Percentiles rank a stretch among this genome's conserved stretches.
Conservation (phyloP, 2,329 filamentous ascomycete genomes). For the Apiospora arundinis region DNA sequence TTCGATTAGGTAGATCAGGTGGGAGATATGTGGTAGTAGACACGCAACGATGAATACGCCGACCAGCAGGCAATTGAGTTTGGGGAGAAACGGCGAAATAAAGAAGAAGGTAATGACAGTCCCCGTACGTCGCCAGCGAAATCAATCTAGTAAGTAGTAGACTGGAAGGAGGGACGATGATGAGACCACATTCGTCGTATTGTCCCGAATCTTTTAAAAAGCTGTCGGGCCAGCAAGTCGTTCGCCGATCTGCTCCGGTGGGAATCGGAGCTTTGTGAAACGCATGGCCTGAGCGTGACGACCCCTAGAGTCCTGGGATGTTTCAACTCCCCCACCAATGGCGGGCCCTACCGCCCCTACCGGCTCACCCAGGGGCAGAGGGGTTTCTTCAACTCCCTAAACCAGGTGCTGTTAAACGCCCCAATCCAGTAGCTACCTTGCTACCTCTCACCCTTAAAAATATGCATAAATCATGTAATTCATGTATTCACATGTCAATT, state of each 20-base stretch:
- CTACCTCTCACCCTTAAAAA: background rate
- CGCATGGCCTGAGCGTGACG: conserved; percentile 5
- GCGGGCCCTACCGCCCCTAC: background rate
- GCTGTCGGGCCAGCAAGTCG: conserved; percentile 5
- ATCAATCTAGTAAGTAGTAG: conserved; percentile 1
- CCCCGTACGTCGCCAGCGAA: conserved; percentile 11
- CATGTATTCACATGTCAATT: background rate
- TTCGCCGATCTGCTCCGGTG: conserved; percentile 9
- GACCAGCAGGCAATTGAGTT: conserved; percentile 17
- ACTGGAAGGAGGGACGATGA: conserved; percentile 7
- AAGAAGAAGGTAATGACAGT: conserved; percentile 17
- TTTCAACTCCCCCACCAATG: conserved; percentile 12
- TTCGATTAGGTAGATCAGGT: background rate
- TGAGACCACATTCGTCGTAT: conserved; percentile 12
- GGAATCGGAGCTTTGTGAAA: conserved; percentile 5
- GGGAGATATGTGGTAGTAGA: background rate
- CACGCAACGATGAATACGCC: background rate
- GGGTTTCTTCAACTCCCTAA: background rate
- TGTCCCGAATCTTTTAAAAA: background rate
- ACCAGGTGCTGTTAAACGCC: background rate
- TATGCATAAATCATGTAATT: conserved; percentile 1
- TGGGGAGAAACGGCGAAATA: background rate
- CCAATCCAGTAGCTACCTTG: background rate
- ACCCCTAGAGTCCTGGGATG: conserved; percentile 7
- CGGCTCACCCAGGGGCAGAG: background rate